Percentiles rank a stretch among this genome's conserved stretches.
These are phyloP conservation scores for Barbarea vulgaris DNA, from an alignment of 345 rosid species.

Conservation along the genomic window DNA sequence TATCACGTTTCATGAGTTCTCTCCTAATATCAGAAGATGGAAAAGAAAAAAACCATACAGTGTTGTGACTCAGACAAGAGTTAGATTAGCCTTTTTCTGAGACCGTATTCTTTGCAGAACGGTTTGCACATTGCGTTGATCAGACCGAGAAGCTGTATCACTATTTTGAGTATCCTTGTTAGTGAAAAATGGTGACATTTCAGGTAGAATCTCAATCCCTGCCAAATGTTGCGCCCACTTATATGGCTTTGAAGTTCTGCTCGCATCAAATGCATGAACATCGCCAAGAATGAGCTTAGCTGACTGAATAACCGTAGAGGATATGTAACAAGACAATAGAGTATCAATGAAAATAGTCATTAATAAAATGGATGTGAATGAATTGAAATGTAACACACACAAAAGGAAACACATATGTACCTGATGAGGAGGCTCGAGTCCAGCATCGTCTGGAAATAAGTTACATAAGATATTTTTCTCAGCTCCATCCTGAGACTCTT, in stretches of 20 bases:
- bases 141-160: constrained; percentile 56
- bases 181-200: constrained; percentile 69
- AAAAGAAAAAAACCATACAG: constrained; percentile 43
- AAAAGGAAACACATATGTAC: constrained; percentile 43
- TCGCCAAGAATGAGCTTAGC: constrained; percentile 76
- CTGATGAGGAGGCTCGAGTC: constrained; percentile 91
- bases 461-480: constrained; percentile 62
- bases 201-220: constrained; percentile 90
- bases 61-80: constrained; percentile 76
- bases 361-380: neutral
- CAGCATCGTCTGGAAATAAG: constrained; percentile 81
- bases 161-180: constrained; percentile 47
- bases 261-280: constrained; percentile 54
- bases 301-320: constrained; percentile 55
- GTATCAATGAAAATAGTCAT: neutral
- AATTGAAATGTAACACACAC: neutral
- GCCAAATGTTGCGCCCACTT: constrained; percentile 97
- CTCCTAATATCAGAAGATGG: constrained; percentile 36
- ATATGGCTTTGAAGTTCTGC: constrained; percentile 74
- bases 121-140: constrained; percentile 72
- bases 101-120: constrained; percentile 78
- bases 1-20: constrained; percentile 26
- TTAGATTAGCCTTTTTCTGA: constrained; percentile 66
- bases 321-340: neutral
- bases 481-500: constrained; percentile 61